Evolutionary conservation across 345 rosid genomes (phyloP), one percentile per base, ranked within the genome.

Genomic region (Geranium rotundifolium): DNA sequence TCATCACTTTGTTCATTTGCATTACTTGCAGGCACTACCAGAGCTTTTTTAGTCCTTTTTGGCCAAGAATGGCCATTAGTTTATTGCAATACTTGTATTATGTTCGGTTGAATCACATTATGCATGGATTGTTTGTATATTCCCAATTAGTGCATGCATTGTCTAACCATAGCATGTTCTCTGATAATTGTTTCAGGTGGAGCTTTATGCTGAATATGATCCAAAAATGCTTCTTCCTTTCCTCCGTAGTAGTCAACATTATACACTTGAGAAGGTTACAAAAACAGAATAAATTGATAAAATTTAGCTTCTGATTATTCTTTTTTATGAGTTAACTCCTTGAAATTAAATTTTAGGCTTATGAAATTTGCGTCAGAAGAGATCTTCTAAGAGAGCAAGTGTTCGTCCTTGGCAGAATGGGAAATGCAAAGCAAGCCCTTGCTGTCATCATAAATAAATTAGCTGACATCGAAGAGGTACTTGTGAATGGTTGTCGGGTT

Each of bases 361-460:
- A 90, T 73, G 95, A 90, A 60, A 80, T 86, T 63, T 95, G 99
- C 69, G 75, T 85, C 67, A 81, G 63, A 76, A 86, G 79, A 81
- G 80, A 84, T 78, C 89, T 95, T 65, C 71, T 90, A 61, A 85
- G 63, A 73, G 99, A 88, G 85, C 99, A 95, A 79, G 99, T 95
- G 23, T 95, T 95, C 76, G 76, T 95, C 64, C 87, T 95, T 63
- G 99, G 97, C 67, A 86, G 99, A 76, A 95, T 95, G 99, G 97
- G 99, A 61, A 95, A 95, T 68, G 65, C 97, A 54, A 90, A 79
- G 71, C 82, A 84, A 78, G 99, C 97, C 65, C 85, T 95, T 60
- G 82, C 92, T 18, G 87, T 90, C 73, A 95, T 90, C 75, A 88
- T 95, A 65, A 88, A 95, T 70, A 72, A 88, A 72, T 71, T 95